Evolutionary conservation across 2,329 filamentous ascomycete species (phyloP).

Genomic region (Colletotrichum phormii): DNA sequence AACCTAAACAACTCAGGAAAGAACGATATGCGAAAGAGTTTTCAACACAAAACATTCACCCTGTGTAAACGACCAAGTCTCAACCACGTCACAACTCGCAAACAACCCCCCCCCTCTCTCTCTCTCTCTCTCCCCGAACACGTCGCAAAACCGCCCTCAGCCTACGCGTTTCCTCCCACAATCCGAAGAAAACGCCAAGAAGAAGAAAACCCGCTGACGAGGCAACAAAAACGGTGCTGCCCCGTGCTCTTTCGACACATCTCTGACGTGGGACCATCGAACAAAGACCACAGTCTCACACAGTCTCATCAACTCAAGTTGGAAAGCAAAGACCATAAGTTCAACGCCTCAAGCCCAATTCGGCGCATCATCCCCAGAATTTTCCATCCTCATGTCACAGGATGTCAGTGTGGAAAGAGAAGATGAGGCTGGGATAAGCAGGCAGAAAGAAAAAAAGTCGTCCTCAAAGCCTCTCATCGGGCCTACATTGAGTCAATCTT

Average conservation of each 20-base stretch:
- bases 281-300: too few species aligned
- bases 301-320: background rate
- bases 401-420: background rate
- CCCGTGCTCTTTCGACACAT: background rate
- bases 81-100: background rate
- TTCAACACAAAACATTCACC: too few species aligned
- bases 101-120: background rate
- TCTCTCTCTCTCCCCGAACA: background rate
- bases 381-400: too few species aligned
- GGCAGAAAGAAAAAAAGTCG: background rate
- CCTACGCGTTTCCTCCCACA: background rate
- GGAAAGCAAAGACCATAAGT: conserved; percentile 12
- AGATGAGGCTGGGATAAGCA: too few species aligned
- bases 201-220: background rate
- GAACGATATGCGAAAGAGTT: too few species aligned
- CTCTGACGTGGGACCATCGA: too few species aligned
- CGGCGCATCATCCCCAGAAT: background rate
- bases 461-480: background rate
- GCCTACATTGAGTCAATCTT: background rate
- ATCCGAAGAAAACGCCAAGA: background rate
- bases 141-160: background rate
- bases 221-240: background rate
- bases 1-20: too few species aligned
- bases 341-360: background rate
- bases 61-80: too few species aligned